Base-by-base conservation (phyloP, 148 eudicot genomes). In the Salicornia ramosissima region DNA sequence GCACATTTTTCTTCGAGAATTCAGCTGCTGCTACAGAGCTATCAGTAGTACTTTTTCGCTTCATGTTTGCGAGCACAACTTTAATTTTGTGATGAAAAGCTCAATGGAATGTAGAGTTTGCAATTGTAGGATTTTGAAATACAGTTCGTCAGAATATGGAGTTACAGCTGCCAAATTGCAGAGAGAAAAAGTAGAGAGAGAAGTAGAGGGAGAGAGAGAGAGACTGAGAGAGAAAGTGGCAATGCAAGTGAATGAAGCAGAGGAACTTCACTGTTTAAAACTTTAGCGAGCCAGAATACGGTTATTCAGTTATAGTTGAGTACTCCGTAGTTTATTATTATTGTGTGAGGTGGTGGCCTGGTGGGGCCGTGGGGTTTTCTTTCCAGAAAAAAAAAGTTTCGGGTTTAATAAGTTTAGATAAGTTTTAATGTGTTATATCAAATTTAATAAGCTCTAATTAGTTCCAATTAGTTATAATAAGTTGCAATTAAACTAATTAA, bases 1-100 rank as follows among this genome's bases (percentile, higher is more conserved):
- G 91, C 63, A 85, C 80, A 86, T 88, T 85, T 69, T 69, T 75
- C 76, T 34, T 67, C 65, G 74, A 63, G 60, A 64, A 47, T 33
- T 56, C 70, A 69, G 57, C 71, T 66, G 71, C 26, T n/a, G 22
- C 26, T 29, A 25, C 19, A 66, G 51, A 0, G 54, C 25, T 10
- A 57, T 54, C 40, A 24, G 45, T 39, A 61, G 45, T 39, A 61
- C 64, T 56, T 60, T 75, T 80, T 22, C 79, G 70, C 80, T 80
- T 76, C 83, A 75, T 76, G 22, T 30, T 57, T n/a, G 28, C 24
- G 28, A 46, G 26, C 16, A 51, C 30, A 10, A 49, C 22, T 63
- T 36, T 59, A 31, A 33, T 29, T 45, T 46, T 21, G 26, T 10
- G 33, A 16, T 43, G 28, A 19, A 19, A 22, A 21, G 30, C 52